These are phyloP conservation scores for Eruca vesicaria DNA, from an alignment of 441 rosid species.

Conservation along the genomic window DNA sequence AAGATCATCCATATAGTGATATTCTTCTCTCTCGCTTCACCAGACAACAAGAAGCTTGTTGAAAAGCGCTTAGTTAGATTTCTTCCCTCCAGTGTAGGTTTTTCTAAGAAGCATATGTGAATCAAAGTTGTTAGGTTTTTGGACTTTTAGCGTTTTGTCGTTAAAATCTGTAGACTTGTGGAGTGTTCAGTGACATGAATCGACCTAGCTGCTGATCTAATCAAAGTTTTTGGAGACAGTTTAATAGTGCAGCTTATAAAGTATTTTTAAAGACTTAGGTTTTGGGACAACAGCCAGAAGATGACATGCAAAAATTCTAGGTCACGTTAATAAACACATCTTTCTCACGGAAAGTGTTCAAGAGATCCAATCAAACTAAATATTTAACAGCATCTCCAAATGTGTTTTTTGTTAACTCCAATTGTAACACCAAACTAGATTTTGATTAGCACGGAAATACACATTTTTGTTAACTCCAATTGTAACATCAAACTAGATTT, in stretches of 20 bases:
- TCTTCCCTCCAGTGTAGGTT: not conserved
- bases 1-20: conserved; percentile 53
- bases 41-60: conserved; percentile 29
- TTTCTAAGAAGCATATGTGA: not conserved
- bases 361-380: not conserved
- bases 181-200: not conserved
- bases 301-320: conserved; percentile 59
- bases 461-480: too few relatives aligned
- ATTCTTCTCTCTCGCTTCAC: conserved; percentile 38
- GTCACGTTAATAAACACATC: too few relatives aligned
- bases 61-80: conserved; percentile 1
- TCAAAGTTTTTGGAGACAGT: not conserved
- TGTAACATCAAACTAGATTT: too few relatives aligned
- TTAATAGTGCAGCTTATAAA: not conserved
- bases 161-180: not conserved
- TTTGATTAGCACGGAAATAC: too few relatives aligned
- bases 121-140: not conserved
- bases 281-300: conserved; percentile 67
- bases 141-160: not conserved
- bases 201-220: not conserved
- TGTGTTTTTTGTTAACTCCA: too few relatives aligned
- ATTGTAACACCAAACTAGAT: too few relatives aligned
- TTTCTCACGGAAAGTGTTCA: too few relatives aligned
- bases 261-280: not conserved
- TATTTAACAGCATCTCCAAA: too few relatives aligned